These are phyloP conservation scores for Suaeda aralocaspica DNA, from an alignment of 148 eudicot genomes.

Conservation along the genomic window DNA sequence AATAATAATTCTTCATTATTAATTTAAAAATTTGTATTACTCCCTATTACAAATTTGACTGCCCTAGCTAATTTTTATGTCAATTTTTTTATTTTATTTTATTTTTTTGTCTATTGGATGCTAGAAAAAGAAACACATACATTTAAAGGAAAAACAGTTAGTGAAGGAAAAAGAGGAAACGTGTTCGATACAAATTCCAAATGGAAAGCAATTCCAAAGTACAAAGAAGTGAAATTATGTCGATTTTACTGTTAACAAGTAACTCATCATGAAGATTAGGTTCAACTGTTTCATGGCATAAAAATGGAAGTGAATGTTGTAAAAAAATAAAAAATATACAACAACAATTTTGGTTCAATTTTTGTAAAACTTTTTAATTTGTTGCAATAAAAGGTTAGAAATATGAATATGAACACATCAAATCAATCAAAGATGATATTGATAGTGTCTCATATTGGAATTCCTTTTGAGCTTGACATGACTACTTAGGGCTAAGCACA, in stretches of 20 bases:
- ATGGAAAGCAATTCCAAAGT: neutral
- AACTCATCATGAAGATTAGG: too few relatives aligned
- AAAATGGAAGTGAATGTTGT: neutral
- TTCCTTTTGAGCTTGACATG: neutral
- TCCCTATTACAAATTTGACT: too few relatives aligned
- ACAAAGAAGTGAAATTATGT: constrained; percentile 3
- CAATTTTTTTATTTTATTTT: too few relatives aligned
- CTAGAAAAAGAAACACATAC: too few relatives aligned
- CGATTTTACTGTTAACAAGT: too few relatives aligned
- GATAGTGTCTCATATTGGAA: neutral
- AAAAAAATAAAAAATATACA: neutral
- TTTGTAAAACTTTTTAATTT: neutral
- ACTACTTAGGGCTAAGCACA: constrained; percentile 13
- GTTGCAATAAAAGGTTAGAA: neutral
- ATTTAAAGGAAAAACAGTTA: neutral
- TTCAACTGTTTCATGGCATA: neutral
- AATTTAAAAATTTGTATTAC: too few relatives aligned
- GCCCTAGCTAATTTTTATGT: too few relatives aligned
- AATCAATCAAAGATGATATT: constrained; percentile 4
- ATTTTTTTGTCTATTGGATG: too few relatives aligned
- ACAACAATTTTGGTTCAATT: neutral
- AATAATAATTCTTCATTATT: too few relatives aligned
- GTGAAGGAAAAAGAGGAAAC: constrained; percentile 3
- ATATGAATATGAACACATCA: neutral
- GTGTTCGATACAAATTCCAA: constrained; percentile 6